These are phyloP conservation scores for Huntiella decipiens DNA, from an alignment of 2,329 filamentous ascomycete species.

Conservation along the genomic window DNA sequence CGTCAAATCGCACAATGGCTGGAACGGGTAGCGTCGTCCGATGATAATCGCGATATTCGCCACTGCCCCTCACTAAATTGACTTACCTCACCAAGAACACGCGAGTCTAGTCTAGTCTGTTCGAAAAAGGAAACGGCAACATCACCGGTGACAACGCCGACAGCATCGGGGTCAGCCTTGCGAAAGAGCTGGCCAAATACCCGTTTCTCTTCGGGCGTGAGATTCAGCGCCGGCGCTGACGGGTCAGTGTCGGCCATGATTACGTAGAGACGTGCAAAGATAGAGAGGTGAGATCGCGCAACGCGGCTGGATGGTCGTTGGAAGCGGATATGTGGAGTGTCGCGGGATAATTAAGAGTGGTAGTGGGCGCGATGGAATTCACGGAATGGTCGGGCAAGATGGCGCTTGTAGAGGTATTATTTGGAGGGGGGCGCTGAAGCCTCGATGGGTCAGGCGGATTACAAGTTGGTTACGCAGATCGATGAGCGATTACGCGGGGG, in stretches of 20 bases:
- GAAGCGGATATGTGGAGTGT: neutral
- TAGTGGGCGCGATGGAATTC: too few relatives aligned
- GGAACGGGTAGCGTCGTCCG: neutral
- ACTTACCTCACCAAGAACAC: slow-evolving; percentile 69
- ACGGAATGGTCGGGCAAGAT: too few relatives aligned
- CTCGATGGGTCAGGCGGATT: too few relatives aligned
- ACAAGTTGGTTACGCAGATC: too few relatives aligned
- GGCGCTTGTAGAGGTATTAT: too few relatives aligned
- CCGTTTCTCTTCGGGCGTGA: slow-evolving; percentile 81
- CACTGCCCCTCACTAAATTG: neutral
- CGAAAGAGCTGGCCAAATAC: slow-evolving; percentile 85
- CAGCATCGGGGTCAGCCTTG: slow-evolving; percentile 75
- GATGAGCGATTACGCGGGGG: too few relatives aligned
- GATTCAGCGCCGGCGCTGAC: slow-evolving; percentile 50
- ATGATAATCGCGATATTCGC: neutral
- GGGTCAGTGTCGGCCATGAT: slow-evolving; percentile 11
- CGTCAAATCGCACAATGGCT: neutral
- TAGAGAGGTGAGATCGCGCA: neutral
- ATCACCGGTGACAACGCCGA: slow-evolving; percentile 90
- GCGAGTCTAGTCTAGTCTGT: slow-evolving; percentile 74
- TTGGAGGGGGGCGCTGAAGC: too few relatives aligned
- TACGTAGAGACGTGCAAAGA: neutral
- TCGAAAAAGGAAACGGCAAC: slow-evolving; percentile 96
- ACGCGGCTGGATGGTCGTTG: neutral
- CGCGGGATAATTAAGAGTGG: neutral